These are phyloP conservation scores for Metarhizium brunneum DNA, from an alignment of 2,329 filamentous ascomycete genomes.

Conservation along the genomic window DNA sequence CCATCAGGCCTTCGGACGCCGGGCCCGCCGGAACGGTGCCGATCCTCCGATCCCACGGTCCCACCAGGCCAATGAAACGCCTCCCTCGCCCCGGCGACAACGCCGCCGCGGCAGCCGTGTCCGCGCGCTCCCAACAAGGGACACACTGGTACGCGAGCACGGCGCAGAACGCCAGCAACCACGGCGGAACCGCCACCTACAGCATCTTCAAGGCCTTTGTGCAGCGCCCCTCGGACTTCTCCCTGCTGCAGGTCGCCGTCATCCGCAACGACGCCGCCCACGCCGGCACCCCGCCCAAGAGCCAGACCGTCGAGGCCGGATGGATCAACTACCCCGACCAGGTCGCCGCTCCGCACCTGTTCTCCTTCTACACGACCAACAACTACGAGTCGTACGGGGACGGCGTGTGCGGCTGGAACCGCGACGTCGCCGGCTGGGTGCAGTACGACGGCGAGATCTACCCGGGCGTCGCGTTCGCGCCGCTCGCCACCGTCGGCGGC, in stretches of 20 bases:
- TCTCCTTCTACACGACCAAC: constrained; percentile 13
- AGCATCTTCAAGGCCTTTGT: constrained; percentile 11
- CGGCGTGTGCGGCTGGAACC: constrained; percentile 11
- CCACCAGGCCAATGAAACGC: constrained; percentile 7
- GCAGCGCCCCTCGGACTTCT: constrained; percentile 9
- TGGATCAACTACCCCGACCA: constrained; percentile 13
- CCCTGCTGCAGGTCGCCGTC: constrained; percentile 12
- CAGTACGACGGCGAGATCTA: constrained; percentile 10
- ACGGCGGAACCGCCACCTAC: constrained; percentile 9
- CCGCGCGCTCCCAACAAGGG: constrained; percentile 5
- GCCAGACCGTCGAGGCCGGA: constrained; percentile 13
- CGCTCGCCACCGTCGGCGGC: constrained; percentile 10
- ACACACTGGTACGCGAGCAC: constrained; percentile 13
- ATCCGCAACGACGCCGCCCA: constrained; percentile 7
- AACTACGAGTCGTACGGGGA: constrained; percentile 9
- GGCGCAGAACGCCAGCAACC: constrained; percentile 5
- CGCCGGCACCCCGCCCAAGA: constrained; percentile 4
- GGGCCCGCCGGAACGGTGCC: constrained; percentile 13
- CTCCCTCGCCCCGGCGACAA: constrained; percentile 3
- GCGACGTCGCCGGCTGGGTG: constrained; percentile 12
- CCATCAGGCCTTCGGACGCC: constrained; percentile 2
- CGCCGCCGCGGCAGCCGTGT: not conserved
- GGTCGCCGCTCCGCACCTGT: constrained; percentile 8
- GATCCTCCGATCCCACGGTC: constrained; percentile 8
- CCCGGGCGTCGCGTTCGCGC: constrained; percentile 9